Evolutionary conservation across 1,139 yeast species (phyloP).

Genomic region (Saccharomyces hybrid): DNA sequence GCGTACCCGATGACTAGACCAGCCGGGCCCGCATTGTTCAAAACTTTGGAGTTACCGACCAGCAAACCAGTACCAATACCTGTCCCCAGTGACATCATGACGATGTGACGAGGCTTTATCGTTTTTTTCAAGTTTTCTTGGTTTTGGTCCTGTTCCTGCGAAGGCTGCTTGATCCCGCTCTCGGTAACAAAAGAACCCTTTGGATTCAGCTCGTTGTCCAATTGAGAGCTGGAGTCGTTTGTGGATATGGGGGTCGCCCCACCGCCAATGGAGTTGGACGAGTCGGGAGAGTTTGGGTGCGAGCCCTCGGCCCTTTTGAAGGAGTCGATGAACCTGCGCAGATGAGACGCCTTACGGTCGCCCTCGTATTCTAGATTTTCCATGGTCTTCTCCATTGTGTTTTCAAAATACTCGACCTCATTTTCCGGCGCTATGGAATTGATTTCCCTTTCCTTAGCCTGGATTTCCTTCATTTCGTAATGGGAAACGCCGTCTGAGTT

Average conservation of each 20-base stretch:
- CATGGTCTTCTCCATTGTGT: slow-evolving; percentile 7
- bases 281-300: slow-evolving; percentile 5
- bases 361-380: slow-evolving; percentile 1
- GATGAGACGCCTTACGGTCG: slow-evolving; percentile 3
- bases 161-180: background rate
- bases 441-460: slow-evolving; percentile 9
- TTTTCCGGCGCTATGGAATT: slow-evolving; percentile 12
- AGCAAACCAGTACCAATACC: slow-evolving; percentile 76
- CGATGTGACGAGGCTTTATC: slow-evolving; percentile 44
- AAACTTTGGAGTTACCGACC: slow-evolving; percentile 66
- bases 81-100: slow-evolving; percentile 77
- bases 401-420: slow-evolving; percentile 20
- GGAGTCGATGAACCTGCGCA: slow-evolving; percentile 23
- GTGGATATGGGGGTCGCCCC: background rate
- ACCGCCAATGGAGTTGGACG: background rate
- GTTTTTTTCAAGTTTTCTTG: slow-evolving; percentile 38
- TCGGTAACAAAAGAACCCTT: background rate
- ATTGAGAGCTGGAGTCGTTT: slow-evolving; percentile 1
- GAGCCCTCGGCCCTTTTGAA: slow-evolving; percentile 24
- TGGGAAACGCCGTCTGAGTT: slow-evolving; percentile 4
- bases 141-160: slow-evolving; percentile 7
- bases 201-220: slow-evolving; percentile 1
- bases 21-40: slow-evolving; percentile 73
- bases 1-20: slow-evolving; percentile 64
- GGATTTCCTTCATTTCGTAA: slow-evolving; percentile 13